Evolutionary conservation across 345 rosid species (phyloP), one percentile per base, ranked within the genome.

Genomic region (Capsella bursapastoris): DNA sequence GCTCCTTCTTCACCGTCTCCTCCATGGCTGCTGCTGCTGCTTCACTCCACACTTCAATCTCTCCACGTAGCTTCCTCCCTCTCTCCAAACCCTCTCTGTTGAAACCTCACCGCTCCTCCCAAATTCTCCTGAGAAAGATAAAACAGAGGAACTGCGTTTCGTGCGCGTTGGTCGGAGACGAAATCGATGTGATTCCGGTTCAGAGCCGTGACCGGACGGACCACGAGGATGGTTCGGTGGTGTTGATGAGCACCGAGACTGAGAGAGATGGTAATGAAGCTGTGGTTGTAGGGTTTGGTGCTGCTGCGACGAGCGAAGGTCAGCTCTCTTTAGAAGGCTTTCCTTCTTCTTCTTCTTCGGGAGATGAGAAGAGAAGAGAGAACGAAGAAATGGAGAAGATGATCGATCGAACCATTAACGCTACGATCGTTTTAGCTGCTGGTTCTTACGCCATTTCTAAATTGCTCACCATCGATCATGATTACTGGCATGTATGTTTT

Each of bases 401-500:
- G 62, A 69, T 88, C 3, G 93, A 90, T 85, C 79, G 96, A 80
- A 81, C 68, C 51, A 84, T 92, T 13, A 95, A 92, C 72, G 99
- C 93, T 15, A 74, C 83, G 52, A 83, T 95, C 48, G 99, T 88
- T 78, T 74, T 95, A 57, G 92, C 89, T 68, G 92, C 92, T 52
- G 92, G 97, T 80, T 74, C 89, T 83, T 92, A 55, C 74, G 97
- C 92, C 70, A 73, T 92, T 31, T 83, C 96, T 79, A 95, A 86
- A 84, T 77, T 95, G 87, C 90, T 95, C 61, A 92, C 97, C 34
- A 90, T 95, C 48, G 93, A 95, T 78, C 89, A 81, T 18, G 89
- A 92, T 81, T 92, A 86, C 69, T 95, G 99, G 99, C 99, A 92
- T 8, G 99, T 86, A 81, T 70, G 80, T 48, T 3, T 15, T 8